Percentiles rank a stretch among this genome's conserved stretches.
Evolutionary conservation across 2,329 filamentous ascomycete genomes (phyloP).

Genomic region (Penicillium concentricum): DNA sequence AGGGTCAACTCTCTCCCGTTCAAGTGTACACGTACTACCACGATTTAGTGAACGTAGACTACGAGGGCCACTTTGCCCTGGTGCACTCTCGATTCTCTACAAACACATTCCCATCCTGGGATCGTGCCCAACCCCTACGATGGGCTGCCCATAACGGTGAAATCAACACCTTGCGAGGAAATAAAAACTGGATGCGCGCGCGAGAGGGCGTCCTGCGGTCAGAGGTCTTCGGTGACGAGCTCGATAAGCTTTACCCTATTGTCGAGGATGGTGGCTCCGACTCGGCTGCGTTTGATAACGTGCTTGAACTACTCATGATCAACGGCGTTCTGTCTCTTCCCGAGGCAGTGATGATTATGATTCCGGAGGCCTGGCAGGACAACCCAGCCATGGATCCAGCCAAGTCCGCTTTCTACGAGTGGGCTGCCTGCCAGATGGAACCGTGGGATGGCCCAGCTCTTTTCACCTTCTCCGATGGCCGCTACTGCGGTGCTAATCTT

Average conservation of each 20-base stretch:
- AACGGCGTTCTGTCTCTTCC: conserved; percentile 94
- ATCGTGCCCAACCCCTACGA: conserved; percentile 89
- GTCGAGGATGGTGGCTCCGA: conserved; percentile 96
- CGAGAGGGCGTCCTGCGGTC: conserved; percentile 94
- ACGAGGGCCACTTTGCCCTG: conserved; percentile 93
- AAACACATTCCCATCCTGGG: conserved; percentile 98
- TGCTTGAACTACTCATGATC: conserved; percentile 88
- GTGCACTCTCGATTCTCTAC: conserved; percentile 98
- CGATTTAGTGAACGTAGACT: conserved; percentile 93
- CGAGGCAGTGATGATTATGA: conserved; percentile 98
- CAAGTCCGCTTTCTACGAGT: conserved; percentile 97
- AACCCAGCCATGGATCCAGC: conserved; percentile 88
- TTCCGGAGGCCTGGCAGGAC: conserved; percentile 96
- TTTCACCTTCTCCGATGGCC: conserved; percentile 94
- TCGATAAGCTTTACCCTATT: conserved; percentile 87
- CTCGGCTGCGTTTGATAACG: conserved; percentile 96
- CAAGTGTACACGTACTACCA: conserved; percentile 99
- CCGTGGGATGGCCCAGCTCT: conserved; percentile 96
- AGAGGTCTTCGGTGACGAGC: conserved; percentile 85
- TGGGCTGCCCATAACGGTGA: conserved; percentile 99
- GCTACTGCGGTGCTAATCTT: conserved; percentile 94
- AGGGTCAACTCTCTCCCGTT: conserved; percentile 88
- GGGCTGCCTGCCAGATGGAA: conserved; percentile 98
- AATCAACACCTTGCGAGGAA: conserved; percentile 94
- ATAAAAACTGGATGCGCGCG: conserved; percentile 99